Evolutionary conservation across 257 asterid genomes (phyloP).

Genomic region (Pogostemon cablin): DNA sequence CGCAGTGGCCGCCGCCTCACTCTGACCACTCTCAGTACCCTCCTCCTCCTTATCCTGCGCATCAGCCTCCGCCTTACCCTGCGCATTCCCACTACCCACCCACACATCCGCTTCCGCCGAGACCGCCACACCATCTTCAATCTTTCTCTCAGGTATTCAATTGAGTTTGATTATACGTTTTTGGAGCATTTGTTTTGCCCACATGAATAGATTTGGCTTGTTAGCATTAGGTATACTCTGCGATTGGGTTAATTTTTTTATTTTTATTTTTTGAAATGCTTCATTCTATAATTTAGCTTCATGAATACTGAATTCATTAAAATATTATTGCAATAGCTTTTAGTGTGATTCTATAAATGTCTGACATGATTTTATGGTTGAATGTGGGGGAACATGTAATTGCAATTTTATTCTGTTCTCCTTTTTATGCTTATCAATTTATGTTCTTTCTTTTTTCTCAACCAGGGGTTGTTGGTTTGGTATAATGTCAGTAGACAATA

Average conservation of each 20-base stretch:
- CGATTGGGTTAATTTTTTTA: constrained; percentile 27
- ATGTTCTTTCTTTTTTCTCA: neutral
- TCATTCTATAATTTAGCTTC: constrained; percentile 9
- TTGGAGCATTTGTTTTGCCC: neutral
- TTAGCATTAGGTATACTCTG: constrained; percentile 17
- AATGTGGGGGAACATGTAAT: constrained; percentile 5
- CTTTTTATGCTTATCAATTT: neutral
- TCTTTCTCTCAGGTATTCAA: constrained; percentile 54
- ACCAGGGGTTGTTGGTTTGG: constrained; percentile 13
- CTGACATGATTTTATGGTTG: constrained; percentile 12
- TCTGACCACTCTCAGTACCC: constrained; percentile 46
- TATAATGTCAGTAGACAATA: neutral
- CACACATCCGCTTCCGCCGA: constrained; percentile 59
- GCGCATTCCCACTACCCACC: constrained; percentile 56
- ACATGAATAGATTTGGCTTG: neutral
- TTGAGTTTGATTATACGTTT: constrained; percentile 7
- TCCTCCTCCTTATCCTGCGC: constrained; percentile 53
- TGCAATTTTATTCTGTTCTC: constrained; percentile 4
- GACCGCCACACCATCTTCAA: constrained; percentile 58
- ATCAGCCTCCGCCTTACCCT: constrained; percentile 53
- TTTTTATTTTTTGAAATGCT: neutral
- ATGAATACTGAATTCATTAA: constrained; percentile 11
- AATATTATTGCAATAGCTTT: constrained; percentile 25
- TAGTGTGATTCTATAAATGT: constrained; percentile 10
- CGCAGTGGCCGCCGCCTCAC: constrained; percentile 51